Conservation (phyloP, 306 rosid species). For the Castanea mollissima region DNA sequence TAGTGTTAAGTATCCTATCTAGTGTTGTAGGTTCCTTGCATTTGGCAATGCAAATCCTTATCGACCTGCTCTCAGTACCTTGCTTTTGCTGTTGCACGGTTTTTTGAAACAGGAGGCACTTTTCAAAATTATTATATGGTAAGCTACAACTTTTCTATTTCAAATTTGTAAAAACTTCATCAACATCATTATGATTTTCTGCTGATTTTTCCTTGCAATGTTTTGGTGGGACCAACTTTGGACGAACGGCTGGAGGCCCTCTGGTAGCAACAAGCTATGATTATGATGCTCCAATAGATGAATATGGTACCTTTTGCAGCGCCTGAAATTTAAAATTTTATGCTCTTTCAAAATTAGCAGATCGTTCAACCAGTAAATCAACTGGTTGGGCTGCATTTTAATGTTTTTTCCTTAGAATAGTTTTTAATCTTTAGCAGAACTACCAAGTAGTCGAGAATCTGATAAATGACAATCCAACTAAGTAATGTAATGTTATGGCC, state of each 20-base stretch:
- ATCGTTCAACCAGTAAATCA: too few relatives aligned
- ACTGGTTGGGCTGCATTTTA: too few relatives aligned
- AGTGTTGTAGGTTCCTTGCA: slow-evolving; percentile 12
- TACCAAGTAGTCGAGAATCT: too few relatives aligned
- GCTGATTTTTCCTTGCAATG: slow-evolving; percentile 5
- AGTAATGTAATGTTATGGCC: too few relatives aligned
- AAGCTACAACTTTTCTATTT: not conserved
- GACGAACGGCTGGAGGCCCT: slow-evolving; percentile 28
- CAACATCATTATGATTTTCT: not conserved
- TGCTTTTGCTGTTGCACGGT: slow-evolving; percentile 27
- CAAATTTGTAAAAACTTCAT: not conserved
- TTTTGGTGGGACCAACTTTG: slow-evolving; percentile 30
- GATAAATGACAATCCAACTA: too few relatives aligned
- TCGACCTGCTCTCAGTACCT: slow-evolving; percentile 24
- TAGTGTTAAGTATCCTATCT: not conserved
- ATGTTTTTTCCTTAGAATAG: too few relatives aligned
- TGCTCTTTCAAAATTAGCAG: too few relatives aligned
- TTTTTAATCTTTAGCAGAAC: too few relatives aligned
- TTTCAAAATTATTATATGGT: slow-evolving; percentile 32
- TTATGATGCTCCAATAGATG: slow-evolving; percentile 35
- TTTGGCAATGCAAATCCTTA: slow-evolving; percentile 26
- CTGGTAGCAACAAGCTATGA: slow-evolving; percentile 34
- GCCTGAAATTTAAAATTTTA: not conserved
- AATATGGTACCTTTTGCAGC: slow-evolving; percentile 19
- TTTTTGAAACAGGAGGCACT: slow-evolving; percentile 24